Evolutionary conservation across 768 basidiomycete genomes (phyloP).

Genomic region (Tulasnella sp.): DNA sequence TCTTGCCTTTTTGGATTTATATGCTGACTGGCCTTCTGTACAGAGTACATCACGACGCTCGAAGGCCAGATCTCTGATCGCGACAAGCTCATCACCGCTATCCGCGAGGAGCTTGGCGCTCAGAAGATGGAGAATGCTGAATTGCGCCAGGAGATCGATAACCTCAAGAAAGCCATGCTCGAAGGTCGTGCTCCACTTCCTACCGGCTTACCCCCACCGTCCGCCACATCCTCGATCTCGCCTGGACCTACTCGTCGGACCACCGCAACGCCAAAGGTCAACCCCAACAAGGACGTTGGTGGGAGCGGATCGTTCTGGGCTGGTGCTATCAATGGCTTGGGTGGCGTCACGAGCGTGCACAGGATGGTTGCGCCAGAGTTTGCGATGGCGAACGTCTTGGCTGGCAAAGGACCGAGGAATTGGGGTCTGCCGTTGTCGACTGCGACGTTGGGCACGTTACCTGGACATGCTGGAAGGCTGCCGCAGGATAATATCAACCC

Average conservation of each 20-base stretch:
- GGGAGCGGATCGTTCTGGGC: constrained; percentile 74
- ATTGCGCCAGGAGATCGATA: constrained; percentile 64
- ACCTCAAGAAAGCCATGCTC: constrained; percentile 67
- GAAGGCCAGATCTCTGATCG: constrained; percentile 91
- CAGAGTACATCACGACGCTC: constrained; percentile 90
- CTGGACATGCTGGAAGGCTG: constrained; percentile 20
- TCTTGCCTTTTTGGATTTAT: neutral
- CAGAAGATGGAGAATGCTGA: constrained; percentile 76
- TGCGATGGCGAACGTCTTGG: constrained; percentile 14
- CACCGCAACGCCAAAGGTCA: constrained; percentile 40
- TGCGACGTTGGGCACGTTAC: constrained; percentile 18
- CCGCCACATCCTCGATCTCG: constrained; percentile 34
- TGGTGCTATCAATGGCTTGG: constrained; percentile 46
- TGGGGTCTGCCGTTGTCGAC: constrained; percentile 20
- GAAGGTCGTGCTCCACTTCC: constrained; percentile 47
- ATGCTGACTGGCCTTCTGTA: neutral
- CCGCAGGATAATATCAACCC: constrained; percentile 79
- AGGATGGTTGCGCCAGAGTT: constrained; percentile 73
- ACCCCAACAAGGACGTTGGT: constrained; percentile 68
- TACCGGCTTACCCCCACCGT: constrained; percentile 34
- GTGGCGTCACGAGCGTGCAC: constrained; percentile 75
- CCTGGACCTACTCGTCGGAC: constrained; percentile 19
- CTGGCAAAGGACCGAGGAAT: constrained; percentile 7
- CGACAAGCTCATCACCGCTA: constrained; percentile 81
- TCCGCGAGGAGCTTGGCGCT: constrained; percentile 72